These are phyloP conservation scores for Talaromyces sp. DNA, from an alignment of 2,329 filamentous ascomycete genomes.

Conservation along the genomic window DNA sequence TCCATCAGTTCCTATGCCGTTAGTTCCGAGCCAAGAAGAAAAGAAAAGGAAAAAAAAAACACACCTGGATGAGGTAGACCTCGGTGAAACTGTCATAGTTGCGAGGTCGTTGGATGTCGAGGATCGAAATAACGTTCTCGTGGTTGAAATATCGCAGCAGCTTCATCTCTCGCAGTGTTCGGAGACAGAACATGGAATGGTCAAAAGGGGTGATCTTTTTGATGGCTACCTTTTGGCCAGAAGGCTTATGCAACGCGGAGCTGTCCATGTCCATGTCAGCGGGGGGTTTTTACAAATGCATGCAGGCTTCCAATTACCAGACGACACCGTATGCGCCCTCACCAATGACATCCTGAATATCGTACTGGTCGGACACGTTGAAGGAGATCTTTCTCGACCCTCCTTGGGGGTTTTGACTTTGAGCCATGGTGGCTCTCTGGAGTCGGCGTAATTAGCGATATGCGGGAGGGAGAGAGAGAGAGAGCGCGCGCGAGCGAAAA, in stretches of 20 bases:
- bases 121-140: slow-evolving; percentile 99
- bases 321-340: slow-evolving; percentile 98
- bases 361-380: slow-evolving; percentile 99
- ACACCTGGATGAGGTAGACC: slow-evolving; percentile 95
- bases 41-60: slow-evolving; percentile 16
- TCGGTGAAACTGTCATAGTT: slow-evolving; percentile 96
- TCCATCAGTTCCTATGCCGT: slow-evolving; percentile 84
- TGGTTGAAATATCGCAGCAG: slow-evolving; percentile 98
- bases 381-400: slow-evolving; percentile 92
- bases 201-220: slow-evolving; percentile 99
- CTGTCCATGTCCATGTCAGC: slow-evolving; percentile 42
- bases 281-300: slow-evolving; percentile 8
- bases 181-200: slow-evolving; percentile 96
- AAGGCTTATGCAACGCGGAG: slow-evolving; percentile 96
- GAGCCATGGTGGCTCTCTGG: slow-evolving; percentile 31
- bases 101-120: slow-evolving; percentile 96
- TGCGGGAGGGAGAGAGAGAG: neutral
- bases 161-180: slow-evolving; percentile 98
- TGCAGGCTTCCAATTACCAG: slow-evolving; percentile 59
- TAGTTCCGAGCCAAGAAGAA: too few relatives aligned
- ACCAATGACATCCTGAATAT: slow-evolving; percentile 98
- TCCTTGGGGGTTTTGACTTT: slow-evolving; percentile 42
- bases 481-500: too few relatives aligned
- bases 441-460: neutral
- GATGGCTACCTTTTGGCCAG: slow-evolving; percentile 96